Evolutionary conservation across 1,284 basidiomycete genomes (phyloP).

Genomic region (Cutaneotrichosporon sp.): DNA sequence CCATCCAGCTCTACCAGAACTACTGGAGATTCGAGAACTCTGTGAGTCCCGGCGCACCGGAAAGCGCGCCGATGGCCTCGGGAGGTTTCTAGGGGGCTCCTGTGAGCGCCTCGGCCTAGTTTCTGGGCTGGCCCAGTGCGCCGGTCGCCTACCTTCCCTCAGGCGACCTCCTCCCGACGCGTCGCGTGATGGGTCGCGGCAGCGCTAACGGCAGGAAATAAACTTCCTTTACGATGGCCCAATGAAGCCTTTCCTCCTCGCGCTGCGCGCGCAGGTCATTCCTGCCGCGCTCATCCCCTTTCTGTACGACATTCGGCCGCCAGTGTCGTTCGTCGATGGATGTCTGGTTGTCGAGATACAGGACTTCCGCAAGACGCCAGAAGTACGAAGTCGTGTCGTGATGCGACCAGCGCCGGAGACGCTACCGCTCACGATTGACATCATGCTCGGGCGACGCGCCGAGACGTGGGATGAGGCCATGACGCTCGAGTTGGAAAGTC

Average conservation of each 20-base stretch:
- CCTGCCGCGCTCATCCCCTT: slow-evolving; percentile 50
- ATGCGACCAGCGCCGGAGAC: slow-evolving; percentile 54
- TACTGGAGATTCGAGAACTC: slow-evolving; percentile 53
- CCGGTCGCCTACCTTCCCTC: no score
- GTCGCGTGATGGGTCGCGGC: not conserved
- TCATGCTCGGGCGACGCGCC: slow-evolving; percentile 48
- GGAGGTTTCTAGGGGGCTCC: no score
- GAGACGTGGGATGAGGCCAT: slow-evolving; percentile 50
- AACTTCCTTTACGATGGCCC: slow-evolving; percentile 53
- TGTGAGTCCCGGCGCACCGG: slow-evolving; percentile 30
- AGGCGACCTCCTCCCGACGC: no score
- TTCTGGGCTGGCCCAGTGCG: no score
- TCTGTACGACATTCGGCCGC: slow-evolving; percentile 50
- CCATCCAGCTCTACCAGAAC: slow-evolving; percentile 48
- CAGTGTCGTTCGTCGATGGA: slow-evolving; percentile 52
- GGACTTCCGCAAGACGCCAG: slow-evolving; percentile 46
- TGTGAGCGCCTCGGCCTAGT: no score
- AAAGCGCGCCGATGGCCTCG: no score
- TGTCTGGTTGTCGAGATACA: slow-evolving; percentile 55
- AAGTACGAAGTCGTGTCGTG: slow-evolving; percentile 45
- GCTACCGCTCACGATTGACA: slow-evolving; percentile 48
- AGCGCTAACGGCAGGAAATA: slow-evolving; percentile 30
- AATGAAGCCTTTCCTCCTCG: slow-evolving; percentile 54
- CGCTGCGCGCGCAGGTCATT: slow-evolving; percentile 53
- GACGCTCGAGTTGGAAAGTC: slow-evolving; percentile 51